phyloP scores from a whole-genome alignment of 2,329 filamentous ascomycete genomes.

The Monilinia fructicola region DNA sequence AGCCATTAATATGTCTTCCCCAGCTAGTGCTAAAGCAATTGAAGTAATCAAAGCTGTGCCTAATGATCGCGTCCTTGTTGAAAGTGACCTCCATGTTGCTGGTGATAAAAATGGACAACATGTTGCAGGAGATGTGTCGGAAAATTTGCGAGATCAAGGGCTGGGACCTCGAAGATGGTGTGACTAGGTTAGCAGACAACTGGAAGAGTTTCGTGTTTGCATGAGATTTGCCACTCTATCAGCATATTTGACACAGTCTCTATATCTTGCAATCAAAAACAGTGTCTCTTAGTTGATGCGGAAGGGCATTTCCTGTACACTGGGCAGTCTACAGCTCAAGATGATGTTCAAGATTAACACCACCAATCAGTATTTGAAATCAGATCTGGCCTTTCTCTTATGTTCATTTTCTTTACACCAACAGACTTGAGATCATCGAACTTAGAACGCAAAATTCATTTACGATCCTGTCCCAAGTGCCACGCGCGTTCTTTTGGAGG shows the following conservation, averaged over 20 bases:
- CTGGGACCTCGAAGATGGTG: constrained; percentile 73
- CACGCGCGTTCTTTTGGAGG: background rate
- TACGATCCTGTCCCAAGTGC: background rate
- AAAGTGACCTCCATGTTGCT: constrained; percentile 86
- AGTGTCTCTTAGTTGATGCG: background rate
- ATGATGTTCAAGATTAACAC: background rate
- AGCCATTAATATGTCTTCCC: constrained; percentile 71
- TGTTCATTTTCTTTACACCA: background rate
- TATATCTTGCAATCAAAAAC: background rate
- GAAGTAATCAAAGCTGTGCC: constrained; percentile 72
- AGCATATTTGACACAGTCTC: background rate
- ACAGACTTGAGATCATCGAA: background rate
- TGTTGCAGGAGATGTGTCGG: constrained; percentile 73
- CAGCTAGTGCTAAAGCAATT: constrained; percentile 46
- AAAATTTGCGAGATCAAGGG: constrained; percentile 74
- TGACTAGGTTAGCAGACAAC: constrained; percentile 66
- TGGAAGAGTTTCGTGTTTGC: constrained; percentile 65
- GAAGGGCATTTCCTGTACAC: background rate
- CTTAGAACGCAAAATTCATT: background rate
- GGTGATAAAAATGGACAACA: constrained; percentile 75
- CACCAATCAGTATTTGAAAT: background rate
- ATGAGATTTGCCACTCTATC: background rate
- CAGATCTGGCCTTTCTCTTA: background rate
- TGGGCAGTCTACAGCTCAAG: background rate
- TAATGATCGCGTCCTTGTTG: constrained; percentile 75